phyloP scores from a whole-genome alignment of 2,329 filamentous ascomycete species.

The Apiospora rasikravindrae region DNA sequence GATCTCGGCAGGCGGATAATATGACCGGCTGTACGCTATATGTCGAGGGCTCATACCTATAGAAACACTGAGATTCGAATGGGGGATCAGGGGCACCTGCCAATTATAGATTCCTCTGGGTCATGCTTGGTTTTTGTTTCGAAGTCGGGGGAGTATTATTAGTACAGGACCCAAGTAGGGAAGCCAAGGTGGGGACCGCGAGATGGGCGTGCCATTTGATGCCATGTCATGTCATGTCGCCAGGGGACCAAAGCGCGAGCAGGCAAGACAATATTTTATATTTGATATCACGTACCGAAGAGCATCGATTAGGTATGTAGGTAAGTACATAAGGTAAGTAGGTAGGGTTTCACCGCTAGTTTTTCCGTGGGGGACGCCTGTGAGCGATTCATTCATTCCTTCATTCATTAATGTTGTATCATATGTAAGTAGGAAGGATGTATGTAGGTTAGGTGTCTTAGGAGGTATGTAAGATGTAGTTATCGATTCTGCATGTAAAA shows the following conservation, averaged over 20 bases:
- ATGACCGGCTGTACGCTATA: neutral
- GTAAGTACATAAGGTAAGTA: neutral
- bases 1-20: slow-evolving; percentile 8
- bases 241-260: neutral
- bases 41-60: neutral
- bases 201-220: neutral
- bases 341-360: neutral
- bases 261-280: neutral
- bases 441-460: no score
- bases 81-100: neutral
- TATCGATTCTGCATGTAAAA: neutral
- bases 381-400: neutral
- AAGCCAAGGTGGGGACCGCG: neutral
- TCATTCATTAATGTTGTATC: no score
- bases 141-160: neutral
- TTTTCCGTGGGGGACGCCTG: neutral
- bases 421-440: no score
- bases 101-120: neutral
- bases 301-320: neutral
- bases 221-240: no score
- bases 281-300: no score
- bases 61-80: neutral
- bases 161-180: no score
- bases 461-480: no score
- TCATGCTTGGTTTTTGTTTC: neutral